Base-by-base conservation (phyloP, 495 filamentous ascomycete genomes). In the Patellaria atrata region DNA sequence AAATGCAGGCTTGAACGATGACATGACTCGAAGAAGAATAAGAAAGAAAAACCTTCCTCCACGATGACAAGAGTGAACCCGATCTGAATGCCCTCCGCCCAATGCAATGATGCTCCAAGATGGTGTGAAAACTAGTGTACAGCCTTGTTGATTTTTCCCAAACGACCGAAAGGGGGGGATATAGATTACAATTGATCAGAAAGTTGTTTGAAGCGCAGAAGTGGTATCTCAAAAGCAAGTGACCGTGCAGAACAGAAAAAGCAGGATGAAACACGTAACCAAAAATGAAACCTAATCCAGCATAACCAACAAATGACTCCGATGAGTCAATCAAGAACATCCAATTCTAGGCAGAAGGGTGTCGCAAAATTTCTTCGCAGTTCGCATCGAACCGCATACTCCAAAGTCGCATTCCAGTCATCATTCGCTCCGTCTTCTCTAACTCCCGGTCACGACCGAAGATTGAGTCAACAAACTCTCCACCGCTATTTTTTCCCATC, bases 381-480 rank as follows among this genome's bases (percentile, higher is more conserved):
- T 94, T 94, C 53, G 82, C 82, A 52, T 94, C 86, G 53, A 94
- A 97, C 14, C 89, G 77, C 62, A 92, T 75, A 52, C 80, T 83
- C 86, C 89, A 97, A 8, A 87, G 67, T n/a, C 79, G 74, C 53
- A 94, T 77, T 34, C 76, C 76, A 43, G 79, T 73, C 89, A 96
- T 94, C 59, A 96, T 67, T 60, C 77, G 78, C 65, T 96, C 82
- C n/a, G 89, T 94, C 54, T 75, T 75, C 55, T 92, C 80, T 25
- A 94, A 67, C 56, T 94, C 79, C 35, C 86, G 75, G 52, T 94
- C 89, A 41, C 79, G 74, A 45, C 89, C 91, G 51, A 96, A 97
- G 44, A 97, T 82, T 29, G 86, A 82, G 52, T 94, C 82, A 49
- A 97, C 87, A 53, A 97, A 96, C 69, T 94, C 91, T 45, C 77